Base-by-base conservation (phyloP, 2,329 filamentous ascomycete genomes). In the Exophiala viscosa region DNA sequence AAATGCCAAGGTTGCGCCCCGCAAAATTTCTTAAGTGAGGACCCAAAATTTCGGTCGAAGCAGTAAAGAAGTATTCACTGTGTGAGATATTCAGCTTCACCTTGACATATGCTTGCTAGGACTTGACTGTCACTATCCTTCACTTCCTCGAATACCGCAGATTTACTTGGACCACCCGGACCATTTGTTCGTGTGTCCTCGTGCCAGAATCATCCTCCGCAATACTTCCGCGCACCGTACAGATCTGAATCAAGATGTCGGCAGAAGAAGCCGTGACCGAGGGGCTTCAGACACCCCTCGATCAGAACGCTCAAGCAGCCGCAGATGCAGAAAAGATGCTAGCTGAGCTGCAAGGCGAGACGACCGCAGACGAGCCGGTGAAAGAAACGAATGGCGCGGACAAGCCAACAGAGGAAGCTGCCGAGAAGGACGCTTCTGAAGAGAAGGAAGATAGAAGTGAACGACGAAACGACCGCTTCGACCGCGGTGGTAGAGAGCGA, bases 291-390 rank as follows among this genome's bases (percentile, higher is more conserved):
- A 46, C 50, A 15, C 54, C 62, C 38, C 52, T 62, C 36, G 65
- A 66, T 39, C 55, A 66, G 40, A 75, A 75, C 59, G 64, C 64
- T 18, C 69, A 70, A 41, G 70, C 73, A n/a, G 70, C 72, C 54
- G 68, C 73, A 64, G 73, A 76, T 63, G 72, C 74, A 11, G 67
- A 74, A 64, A 68, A 71, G 52, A 66, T 75, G 47, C 67, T 75
- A 39, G 71, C 71, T 15, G 72, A 76, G 62, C 63, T 75, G 60
- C 71, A 75, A 65, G 68, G 61, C 31, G 69, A 70, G 32, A 46
- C 57, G 6, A 39, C 44, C 8, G 4, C 44, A 5, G 32, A 46
- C 34, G 39, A 50, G n/a, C 33, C 45, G 34, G 18, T 36, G 5
- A 49, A 53, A 17, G 46, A 52, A 15, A 48, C 44, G 33, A 54